Conservation (phyloP, 768 basidiomycete genomes). For the Ramaria rubella region DNA sequence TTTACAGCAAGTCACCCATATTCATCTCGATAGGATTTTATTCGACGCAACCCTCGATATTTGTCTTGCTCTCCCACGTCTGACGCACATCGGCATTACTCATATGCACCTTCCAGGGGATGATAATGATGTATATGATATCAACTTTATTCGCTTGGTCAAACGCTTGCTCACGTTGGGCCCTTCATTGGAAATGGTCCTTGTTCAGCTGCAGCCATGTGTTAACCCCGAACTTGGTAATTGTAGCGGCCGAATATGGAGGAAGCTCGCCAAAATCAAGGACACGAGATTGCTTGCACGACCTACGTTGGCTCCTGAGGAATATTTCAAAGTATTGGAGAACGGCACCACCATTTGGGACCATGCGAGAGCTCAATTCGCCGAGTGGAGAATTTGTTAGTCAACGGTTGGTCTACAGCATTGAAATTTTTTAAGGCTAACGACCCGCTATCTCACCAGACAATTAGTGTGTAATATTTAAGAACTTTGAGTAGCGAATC, state of each 20-base stretch:
- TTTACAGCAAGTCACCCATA: not conserved
- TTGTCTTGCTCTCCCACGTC: not conserved
- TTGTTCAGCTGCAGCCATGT: not conserved
- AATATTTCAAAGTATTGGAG: not conserved
- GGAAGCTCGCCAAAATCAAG: not conserved
- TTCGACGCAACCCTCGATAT: not conserved
- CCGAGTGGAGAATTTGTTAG: not conserved
- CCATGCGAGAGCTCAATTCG: not conserved
- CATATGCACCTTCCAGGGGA: not conserved
- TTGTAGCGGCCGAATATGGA: not conserved
- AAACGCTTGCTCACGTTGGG: not conserved
- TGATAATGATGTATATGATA: not conserved
- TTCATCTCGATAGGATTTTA: not conserved
- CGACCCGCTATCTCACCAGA: too few relatives aligned
- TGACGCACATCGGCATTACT: not conserved
- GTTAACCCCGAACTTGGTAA: not conserved
- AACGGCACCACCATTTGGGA: not conserved
- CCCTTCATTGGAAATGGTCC: not conserved
- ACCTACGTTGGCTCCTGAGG: not conserved
- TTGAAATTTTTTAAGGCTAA: too few relatives aligned
- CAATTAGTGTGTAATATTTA: too few relatives aligned
- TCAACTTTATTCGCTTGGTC: not conserved
- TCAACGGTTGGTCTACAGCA: too few relatives aligned
- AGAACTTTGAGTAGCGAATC: too few relatives aligned
- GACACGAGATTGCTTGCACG: not conserved